phyloP scores from a whole-genome alignment of 1,284 basidiomycete genomes.

The Naganishia sp. region DNA sequence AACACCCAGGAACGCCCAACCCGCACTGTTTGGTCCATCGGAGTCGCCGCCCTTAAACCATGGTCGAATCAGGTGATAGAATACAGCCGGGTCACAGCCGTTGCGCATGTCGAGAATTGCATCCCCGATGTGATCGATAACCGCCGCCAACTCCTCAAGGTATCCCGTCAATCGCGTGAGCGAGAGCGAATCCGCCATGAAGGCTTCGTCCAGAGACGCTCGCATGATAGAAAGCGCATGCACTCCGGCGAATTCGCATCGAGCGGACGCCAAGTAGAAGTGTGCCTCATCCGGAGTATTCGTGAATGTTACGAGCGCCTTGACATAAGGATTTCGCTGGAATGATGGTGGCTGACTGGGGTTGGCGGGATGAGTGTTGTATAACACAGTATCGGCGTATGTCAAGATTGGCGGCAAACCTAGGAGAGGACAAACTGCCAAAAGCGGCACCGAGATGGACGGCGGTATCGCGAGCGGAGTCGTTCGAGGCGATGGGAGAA shows the following conservation, averaged over 20 bases:
- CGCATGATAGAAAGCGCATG: constrained; percentile 84
- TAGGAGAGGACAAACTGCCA: constrained; percentile 72
- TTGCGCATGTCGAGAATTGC: constrained; percentile 68
- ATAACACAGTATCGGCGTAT: constrained; percentile 90
- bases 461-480: constrained; percentile 61
- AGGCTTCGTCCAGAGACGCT: constrained; percentile 84
- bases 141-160: constrained; percentile 65
- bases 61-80: constrained; percentile 82
- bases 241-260: constrained; percentile 90
- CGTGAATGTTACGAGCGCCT: constrained; percentile 71
- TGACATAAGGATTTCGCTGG: constrained; percentile 57
- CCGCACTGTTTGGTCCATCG: constrained; percentile 60
- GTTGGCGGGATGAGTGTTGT: constrained; percentile 64
- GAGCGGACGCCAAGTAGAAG: constrained; percentile 83
- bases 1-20: constrained; percentile 81
- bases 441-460: constrained; percentile 73
- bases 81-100: constrained; percentile 74
- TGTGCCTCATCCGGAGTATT: constrained; percentile 79
- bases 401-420: constrained; percentile 87
- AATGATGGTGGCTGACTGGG: constrained; percentile 59
- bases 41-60: constrained; percentile 90
- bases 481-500: constrained; percentile 45
- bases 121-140: constrained; percentile 67
- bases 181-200: constrained; percentile 80
- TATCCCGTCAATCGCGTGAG: constrained; percentile 71